Percentiles rank a stretch among this genome's conserved stretches.
These are phyloP conservation scores for Litchi chinensis DNA, from an alignment of 345 rosid genomes.

Conservation along the genomic window DNA sequence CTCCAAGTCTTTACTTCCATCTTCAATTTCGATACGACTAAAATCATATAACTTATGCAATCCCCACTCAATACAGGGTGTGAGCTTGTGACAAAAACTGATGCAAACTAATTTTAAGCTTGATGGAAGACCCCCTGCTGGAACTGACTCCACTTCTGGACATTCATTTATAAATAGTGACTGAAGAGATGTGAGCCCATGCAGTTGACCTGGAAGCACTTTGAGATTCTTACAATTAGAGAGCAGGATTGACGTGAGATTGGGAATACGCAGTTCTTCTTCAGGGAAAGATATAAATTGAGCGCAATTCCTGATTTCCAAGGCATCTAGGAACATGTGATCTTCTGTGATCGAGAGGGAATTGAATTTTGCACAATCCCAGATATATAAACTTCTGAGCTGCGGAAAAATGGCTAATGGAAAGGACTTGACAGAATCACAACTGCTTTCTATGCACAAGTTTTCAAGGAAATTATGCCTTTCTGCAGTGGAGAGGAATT, in stretches of 20 bases:
- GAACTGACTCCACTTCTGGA: too few relatives aligned
- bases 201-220: too few relatives aligned
- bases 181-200: too few relatives aligned
- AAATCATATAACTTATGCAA: conserved; percentile 29
- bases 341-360: not conserved
- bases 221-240: conserved; percentile 3
- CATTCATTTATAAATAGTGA: too few relatives aligned
- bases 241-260: conserved; percentile 34
- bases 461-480: conserved; percentile 30
- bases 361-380: conserved; percentile 10
- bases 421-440: conserved; percentile 27
- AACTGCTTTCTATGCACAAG: conserved; percentile 34
- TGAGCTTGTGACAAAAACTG: too few relatives aligned
- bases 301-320: conserved; percentile 36
- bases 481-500: conserved; percentile 23
- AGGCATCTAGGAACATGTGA: not conserved
- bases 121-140: too few relatives aligned
- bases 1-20: conserved; percentile 23
- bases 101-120: too few relatives aligned
- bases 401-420: conserved; percentile 30
- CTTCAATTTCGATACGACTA: conserved; percentile 37
- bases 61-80: conserved; percentile 25
- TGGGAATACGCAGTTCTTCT: conserved; percentile 35
- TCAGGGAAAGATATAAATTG: conserved; percentile 27
- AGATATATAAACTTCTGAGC: conserved; percentile 34